Evolutionary conservation across 305 asterid genomes (phyloP), one percentile per base, ranked within the genome.

Genomic region (Rubia tinctorum): DNA sequence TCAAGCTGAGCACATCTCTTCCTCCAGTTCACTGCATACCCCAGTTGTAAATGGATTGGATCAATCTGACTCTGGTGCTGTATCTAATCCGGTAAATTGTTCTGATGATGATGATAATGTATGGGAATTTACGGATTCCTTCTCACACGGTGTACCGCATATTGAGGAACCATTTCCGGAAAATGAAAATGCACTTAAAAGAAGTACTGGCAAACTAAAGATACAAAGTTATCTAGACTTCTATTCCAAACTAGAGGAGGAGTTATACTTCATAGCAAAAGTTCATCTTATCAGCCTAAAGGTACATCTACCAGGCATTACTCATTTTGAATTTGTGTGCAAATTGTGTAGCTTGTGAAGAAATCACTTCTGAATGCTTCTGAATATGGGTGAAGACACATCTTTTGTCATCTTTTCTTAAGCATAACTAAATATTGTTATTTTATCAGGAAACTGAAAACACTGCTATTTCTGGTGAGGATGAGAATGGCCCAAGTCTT

Each of bases 101-200:
- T 86, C 73, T 60, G 86, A 86, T 74, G 84, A 69, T 68, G 23
- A 78, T 80, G 84, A 79, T 71, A 63, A 53, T 67, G 76, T 87
- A 17, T 87, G 93, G 94, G 92, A 84, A 81, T 84, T 83, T 81
- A 89, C 79, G 84, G 94, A 84, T 78, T 85, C 88, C 55, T 75
- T 58, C 68, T 78, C 84, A 20, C 82, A 69, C 79, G 74, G 71
- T 20, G 79, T 66, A 51, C 59, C 68, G 72, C 80, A 82, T 39
- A 71, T 22, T 71, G 80, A 74, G 82, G 71, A 69, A 56, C 79
- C 83, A 68, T 71, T 34, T 76, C 61, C 30, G 76, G 87, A 44
- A 79, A 84, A 75, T 76, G 67, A 76, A 30, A 86, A 80, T 75
- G 65, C 78, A 62, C 61, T 72, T 68, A 49, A 69, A 70, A 81